phyloP scores from a whole-genome alignment of 2,329 filamentous ascomycete species.

The Scedosporium aurantiacum region DNA sequence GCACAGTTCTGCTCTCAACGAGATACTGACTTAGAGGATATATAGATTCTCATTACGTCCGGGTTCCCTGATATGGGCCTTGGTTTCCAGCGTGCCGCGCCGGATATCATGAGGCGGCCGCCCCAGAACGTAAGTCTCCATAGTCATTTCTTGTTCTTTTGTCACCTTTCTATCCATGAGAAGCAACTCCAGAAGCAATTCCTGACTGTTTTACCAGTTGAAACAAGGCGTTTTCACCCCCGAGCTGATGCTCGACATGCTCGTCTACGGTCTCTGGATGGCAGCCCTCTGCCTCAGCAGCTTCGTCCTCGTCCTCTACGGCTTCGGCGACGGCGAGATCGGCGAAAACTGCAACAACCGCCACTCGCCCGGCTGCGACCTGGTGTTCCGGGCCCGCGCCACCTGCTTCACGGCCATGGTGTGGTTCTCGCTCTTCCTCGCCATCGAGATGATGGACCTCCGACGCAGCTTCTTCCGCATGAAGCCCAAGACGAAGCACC shows the following conservation, averaged over 20 bases:
- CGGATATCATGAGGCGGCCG: conserved; percentile 55
- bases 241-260: conserved; percentile 52
- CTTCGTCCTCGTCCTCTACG: conserved; percentile 50
- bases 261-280: conserved; percentile 55
- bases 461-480: conserved; percentile 54
- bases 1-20: too few relatives aligned
- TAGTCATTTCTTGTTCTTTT: background rate
- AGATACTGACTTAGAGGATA: too few relatives aligned
- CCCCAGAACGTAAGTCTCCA: conserved; percentile 41
- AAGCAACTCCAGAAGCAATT: too few relatives aligned
- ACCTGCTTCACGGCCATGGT: conserved; percentile 57
- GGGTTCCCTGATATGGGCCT: conserved; percentile 62
- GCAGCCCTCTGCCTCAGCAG: conserved; percentile 45
- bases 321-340: conserved; percentile 40
- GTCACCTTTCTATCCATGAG: background rate
- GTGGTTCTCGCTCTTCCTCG: conserved; percentile 57
- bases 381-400: conserved; percentile 52
- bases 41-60: conserved; percentile 57
- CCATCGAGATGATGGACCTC: conserved; percentile 58
- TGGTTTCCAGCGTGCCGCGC: conserved; percentile 55
- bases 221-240: conserved; percentile 49
- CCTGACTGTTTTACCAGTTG: conserved; percentile 14
- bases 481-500: conserved; percentile 35
- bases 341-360: conserved; percentile 46
- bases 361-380: conserved; percentile 39